A percentile compares a stretch with the other conserved stretches of the same genome.
Conservation (phyloP, 169 alveolate species). For the Plasmodium fragile region DNA sequence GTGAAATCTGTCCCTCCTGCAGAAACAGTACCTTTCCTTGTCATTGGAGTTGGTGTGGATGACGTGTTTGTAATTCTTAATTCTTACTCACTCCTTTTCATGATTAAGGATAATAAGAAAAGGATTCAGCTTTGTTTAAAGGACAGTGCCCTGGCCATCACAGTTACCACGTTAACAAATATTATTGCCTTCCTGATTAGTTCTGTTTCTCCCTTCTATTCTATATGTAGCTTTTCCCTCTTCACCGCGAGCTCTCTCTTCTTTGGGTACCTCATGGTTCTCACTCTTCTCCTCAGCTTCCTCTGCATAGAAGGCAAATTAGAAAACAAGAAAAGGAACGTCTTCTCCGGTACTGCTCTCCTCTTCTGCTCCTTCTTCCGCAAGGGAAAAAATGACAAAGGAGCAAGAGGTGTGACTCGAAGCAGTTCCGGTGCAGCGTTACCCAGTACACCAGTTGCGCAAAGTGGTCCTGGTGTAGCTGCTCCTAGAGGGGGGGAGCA, state of each 20-base stretch:
- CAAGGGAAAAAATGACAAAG: not conserved
- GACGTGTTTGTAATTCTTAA: constrained; percentile 87
- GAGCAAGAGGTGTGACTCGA: not conserved
- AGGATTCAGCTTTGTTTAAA: constrained; percentile 84
- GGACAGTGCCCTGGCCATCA: constrained; percentile 87
- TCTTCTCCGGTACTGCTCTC: constrained; percentile 8
- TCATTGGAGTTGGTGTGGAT: constrained; percentile 89
- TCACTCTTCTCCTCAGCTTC: constrained; percentile 84
- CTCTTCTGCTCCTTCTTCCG: constrained; percentile 19
- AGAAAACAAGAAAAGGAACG: constrained; percentile 68
- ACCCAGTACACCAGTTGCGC: not conserved
- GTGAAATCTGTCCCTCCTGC: constrained; percentile 86
- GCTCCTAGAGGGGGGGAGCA: not conserved
- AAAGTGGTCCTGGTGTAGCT: not conserved
- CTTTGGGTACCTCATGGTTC: constrained; percentile 84
- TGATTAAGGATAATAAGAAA: constrained; percentile 82
- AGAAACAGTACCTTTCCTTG: constrained; percentile 88
- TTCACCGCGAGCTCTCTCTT: constrained; percentile 84
- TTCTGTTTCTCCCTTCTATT: constrained; percentile 86
- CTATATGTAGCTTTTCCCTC: constrained; percentile 86
- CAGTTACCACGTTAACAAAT: constrained; percentile 88
- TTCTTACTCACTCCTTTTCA: constrained; percentile 84
- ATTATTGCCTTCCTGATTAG: constrained; percentile 87
- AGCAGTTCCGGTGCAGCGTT: not conserved
- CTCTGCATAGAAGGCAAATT: constrained; percentile 86